Evolutionary conservation across 345 rosid genomes (phyloP).

Genomic region (Laguncularia racemosa): DNA sequence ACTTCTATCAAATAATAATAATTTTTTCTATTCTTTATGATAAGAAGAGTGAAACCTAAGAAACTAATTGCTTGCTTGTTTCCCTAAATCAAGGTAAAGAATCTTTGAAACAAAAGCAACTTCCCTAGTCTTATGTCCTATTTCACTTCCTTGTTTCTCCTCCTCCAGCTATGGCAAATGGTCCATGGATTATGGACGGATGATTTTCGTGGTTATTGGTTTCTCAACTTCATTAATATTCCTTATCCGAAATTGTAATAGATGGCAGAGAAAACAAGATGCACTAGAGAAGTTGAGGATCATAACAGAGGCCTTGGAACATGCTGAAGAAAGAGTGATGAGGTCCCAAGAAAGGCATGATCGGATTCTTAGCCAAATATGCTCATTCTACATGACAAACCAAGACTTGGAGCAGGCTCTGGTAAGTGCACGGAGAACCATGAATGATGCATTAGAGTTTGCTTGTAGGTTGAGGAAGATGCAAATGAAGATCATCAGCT

Average conservation of each 20-base stretch:
- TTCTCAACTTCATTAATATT: constrained; percentile 38
- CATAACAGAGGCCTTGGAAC: constrained; percentile 37
- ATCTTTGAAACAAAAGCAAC: constrained; percentile 2
- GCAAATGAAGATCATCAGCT: constrained; percentile 34
- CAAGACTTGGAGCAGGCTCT: constrained; percentile 38
- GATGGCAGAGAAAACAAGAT: constrained; percentile 22
- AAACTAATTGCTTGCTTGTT: not conserved
- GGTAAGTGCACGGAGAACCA: constrained; percentile 29
- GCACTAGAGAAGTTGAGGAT: constrained; percentile 36
- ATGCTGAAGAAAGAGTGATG: constrained; percentile 39
- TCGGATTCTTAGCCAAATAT: constrained; percentile 31
- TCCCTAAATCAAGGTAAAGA: constrained; percentile 12
- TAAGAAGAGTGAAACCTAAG: not conserved
- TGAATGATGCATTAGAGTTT: constrained; percentile 42
- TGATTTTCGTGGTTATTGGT: constrained; percentile 28
- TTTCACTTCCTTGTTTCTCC: not conserved
- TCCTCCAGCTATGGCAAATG: not conserved
- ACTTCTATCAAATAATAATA: too few relatives aligned
- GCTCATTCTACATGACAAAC: constrained; percentile 40
- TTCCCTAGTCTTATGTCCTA: not conserved
- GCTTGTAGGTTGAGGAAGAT: constrained; percentile 37
- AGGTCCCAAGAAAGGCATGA: constrained; percentile 57
- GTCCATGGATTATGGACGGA: constrained; percentile 21
- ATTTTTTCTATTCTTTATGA: too few relatives aligned
- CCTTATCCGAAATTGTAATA: constrained; percentile 22